phyloP scores from a whole-genome alignment of 2,329 filamentous ascomycete genomes.

The Colletotrichum graminicola region DNA sequence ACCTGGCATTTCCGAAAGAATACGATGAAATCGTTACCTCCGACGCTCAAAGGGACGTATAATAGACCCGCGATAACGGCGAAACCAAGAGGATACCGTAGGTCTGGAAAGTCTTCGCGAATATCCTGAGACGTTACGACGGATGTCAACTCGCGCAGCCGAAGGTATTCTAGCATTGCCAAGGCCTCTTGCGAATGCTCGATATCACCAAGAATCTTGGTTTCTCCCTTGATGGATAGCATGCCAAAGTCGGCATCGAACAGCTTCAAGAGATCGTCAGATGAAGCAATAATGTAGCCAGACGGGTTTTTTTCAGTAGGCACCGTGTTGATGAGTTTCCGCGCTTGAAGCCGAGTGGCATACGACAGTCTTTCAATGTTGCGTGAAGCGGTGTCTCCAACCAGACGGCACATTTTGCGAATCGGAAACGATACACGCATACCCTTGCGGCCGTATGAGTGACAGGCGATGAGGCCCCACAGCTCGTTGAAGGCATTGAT shows the following conservation, averaged over 20 bases:
- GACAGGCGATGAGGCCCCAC: constrained; percentile 90
- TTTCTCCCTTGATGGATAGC: constrained; percentile 87
- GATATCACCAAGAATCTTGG: constrained; percentile 82
- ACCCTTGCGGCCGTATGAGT: constrained; percentile 80
- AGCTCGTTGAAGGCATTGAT: constrained; percentile 88
- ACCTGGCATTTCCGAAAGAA: constrained; percentile 86
- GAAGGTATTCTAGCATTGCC: constrained; percentile 86
- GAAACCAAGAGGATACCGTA: constrained; percentile 84
- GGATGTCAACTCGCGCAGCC: constrained; percentile 79
- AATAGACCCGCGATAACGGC: constrained; percentile 81
- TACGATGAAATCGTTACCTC: constrained; percentile 87
- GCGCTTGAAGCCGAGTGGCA: constrained; percentile 83
- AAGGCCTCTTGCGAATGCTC: constrained; percentile 85
- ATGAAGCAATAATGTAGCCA: constrained; percentile 91
- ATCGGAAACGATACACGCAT: constrained; percentile 96
- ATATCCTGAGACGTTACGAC: constrained; percentile 86
- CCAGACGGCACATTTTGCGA: constrained; percentile 89
- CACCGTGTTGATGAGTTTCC: constrained; percentile 88
- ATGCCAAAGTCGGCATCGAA: constrained; percentile 91
- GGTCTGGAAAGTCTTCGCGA: constrained; percentile 80
- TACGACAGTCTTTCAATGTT: constrained; percentile 92
- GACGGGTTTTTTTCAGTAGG: constrained; percentile 86
- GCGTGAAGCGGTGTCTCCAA: constrained; percentile 86
- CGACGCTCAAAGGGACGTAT: constrained; percentile 82
- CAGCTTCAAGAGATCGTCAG: constrained; percentile 83